Percentiles rank a stretch among this genome's conserved stretches.
Evolutionary conservation across 163 green algal genomes (phyloP).

Genomic region (Chlorella variabilis): DNA sequence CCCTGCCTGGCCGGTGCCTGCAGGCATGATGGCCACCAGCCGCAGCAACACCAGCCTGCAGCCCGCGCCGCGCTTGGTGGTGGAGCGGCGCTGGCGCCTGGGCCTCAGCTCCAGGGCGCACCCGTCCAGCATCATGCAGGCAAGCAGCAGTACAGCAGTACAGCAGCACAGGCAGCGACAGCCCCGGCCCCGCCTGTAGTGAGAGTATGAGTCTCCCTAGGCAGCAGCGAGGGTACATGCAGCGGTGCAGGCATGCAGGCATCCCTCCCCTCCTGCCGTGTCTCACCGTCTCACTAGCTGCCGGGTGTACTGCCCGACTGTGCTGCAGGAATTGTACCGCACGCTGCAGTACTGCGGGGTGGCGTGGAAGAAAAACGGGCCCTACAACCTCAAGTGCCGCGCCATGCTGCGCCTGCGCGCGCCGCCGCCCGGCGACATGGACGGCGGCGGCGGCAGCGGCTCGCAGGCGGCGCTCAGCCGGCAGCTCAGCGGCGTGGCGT

Average conservation of each 20-base stretch:
- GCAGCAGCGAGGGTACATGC: no score
- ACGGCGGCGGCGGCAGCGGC: not conserved
- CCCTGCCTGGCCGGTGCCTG: not conserved
- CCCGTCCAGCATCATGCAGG: slow-evolving; percentile 86
- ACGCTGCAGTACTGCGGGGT: slow-evolving; percentile 71
- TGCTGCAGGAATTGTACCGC: slow-evolving; percentile 72
- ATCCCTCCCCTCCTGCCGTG: not conserved
- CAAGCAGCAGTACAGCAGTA: not conserved
- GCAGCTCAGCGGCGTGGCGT: not conserved
- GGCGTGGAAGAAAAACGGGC: slow-evolving; percentile 90
- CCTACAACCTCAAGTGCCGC: slow-evolving; percentile 94
- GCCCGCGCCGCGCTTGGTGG: slow-evolving; percentile 79
- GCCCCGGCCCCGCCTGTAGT: no score
- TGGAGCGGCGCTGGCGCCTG: slow-evolving; percentile 89
- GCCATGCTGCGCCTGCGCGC: slow-evolving; percentile 44
- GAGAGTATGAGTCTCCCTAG: no score
- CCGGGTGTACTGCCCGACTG: not conserved
- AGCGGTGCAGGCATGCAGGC: not conserved
- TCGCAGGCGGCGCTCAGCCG: not conserved
- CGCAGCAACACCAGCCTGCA: slow-evolving; percentile 44
- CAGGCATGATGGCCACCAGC: slow-evolving; percentile 39
- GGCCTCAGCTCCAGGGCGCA: slow-evolving; percentile 77
- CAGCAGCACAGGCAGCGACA: no score
- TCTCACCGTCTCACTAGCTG: no score
- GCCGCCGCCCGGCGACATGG: not conserved